These are phyloP conservation scores for Sarocladium brachiariae DNA, from an alignment of 2,329 filamentous ascomycete genomes.

Conservation along the genomic window DNA sequence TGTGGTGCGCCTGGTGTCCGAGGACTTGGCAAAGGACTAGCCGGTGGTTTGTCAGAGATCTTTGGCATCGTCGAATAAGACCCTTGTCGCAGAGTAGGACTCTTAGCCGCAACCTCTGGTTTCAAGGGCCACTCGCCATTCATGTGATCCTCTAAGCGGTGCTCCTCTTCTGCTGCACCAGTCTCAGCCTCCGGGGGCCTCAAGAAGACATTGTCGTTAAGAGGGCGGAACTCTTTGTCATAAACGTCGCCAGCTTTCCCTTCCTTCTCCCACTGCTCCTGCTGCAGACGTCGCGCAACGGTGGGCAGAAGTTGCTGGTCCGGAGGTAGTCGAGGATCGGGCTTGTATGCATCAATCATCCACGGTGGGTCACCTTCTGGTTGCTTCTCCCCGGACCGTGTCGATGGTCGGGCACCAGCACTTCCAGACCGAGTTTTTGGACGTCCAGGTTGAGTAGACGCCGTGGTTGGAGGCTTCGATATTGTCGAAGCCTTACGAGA, in stretches of 20 bases:
- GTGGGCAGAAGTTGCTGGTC: conserved; percentile 95
- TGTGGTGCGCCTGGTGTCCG: conserved; percentile 35
- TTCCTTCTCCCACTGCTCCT: conserved; percentile 92
- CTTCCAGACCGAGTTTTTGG: conserved; percentile 56
- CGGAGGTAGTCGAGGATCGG: conserved; percentile 85
- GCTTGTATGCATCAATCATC: conserved; percentile 91
- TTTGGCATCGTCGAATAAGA: conserved; percentile 58
- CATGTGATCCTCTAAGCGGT: conserved; percentile 22
- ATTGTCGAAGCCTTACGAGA: conserved; percentile 39
- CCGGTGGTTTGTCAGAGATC: conserved; percentile 34
- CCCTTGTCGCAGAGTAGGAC: conserved; percentile 36
- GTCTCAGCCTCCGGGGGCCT: conserved; percentile 34
- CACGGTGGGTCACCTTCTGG: conserved; percentile 95
- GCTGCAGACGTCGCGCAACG: conserved; percentile 81
- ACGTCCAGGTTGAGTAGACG: conserved; percentile 36
- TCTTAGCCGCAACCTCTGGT: conserved; percentile 35
- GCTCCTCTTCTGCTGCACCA: conserved; percentile 18
- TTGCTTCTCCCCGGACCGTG: conserved; percentile 59
- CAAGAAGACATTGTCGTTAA: conserved; percentile 59
- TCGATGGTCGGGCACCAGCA: conserved; percentile 50
- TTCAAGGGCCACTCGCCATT: conserved; percentile 55
- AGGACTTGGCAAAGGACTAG: conserved; percentile 31
- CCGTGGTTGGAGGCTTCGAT: conserved; percentile 27
- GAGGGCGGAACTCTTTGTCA: conserved; percentile 77
- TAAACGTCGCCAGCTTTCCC: conserved; percentile 80